Evolutionary conservation across 2,329 filamentous ascomycete species (phyloP).

Genomic region (Colletotrichum zoysiae): DNA sequence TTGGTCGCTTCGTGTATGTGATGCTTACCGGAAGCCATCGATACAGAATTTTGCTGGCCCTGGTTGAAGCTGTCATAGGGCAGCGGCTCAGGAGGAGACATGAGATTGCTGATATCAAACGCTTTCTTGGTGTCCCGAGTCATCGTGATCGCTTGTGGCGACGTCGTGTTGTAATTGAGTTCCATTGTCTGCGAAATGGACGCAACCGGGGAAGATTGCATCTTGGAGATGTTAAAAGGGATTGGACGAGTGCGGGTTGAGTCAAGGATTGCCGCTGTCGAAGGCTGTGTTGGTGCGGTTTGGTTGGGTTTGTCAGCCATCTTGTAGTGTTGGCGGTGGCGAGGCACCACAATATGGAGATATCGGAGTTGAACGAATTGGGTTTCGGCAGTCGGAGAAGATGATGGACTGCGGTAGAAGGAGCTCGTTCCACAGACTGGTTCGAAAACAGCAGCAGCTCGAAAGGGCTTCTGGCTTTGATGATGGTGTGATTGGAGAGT

Average conservation of each 20-base stretch:
- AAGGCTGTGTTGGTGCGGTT: slow-evolving; percentile 45
- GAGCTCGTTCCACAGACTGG: background rate
- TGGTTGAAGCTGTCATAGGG: slow-evolving; percentile 65
- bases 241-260: slow-evolving; percentile 32
- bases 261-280: slow-evolving; percentile 48
- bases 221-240: slow-evolving; percentile 21
- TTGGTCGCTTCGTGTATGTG: slow-evolving; percentile 45
- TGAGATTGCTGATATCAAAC: slow-evolving; percentile 66
- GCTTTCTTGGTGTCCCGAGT: slow-evolving; percentile 53
- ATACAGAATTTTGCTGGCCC: slow-evolving; percentile 30
- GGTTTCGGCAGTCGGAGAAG: slow-evolving; percentile 33
- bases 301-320: slow-evolving; percentile 43
- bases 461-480: slow-evolving; percentile 5
- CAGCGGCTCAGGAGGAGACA: slow-evolving; percentile 72
- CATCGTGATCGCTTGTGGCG: slow-evolving; percentile 13
- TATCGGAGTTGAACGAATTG: slow-evolving; percentile 38
- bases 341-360: slow-evolving; percentile 37
- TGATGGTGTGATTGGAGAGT: slow-evolving; percentile 15
- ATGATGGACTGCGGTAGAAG: slow-evolving; percentile 21
- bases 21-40: background rate
- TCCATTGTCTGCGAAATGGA: slow-evolving; percentile 46
- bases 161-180: slow-evolving; percentile 35
- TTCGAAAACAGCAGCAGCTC: slow-evolving; percentile 1
- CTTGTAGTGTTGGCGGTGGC: slow-evolving; percentile 37
- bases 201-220: slow-evolving; percentile 32